Evolutionary conservation across 768 basidiomycete genomes (phyloP).

Genomic region (Lactarius evosmus): DNA sequence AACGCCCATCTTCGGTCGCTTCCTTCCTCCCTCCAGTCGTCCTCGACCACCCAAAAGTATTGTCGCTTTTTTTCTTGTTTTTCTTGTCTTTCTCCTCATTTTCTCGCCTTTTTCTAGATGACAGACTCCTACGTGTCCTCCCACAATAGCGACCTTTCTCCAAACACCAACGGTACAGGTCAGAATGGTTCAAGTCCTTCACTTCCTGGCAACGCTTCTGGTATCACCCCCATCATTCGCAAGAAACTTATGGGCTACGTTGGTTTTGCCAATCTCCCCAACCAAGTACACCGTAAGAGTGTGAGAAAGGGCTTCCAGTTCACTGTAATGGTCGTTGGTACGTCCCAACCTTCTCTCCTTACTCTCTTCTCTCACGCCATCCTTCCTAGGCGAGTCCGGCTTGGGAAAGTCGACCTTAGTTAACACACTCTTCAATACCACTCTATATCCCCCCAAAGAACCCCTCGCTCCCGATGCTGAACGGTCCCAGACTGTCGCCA

Average conservation of each 20-base stretch:
- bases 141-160: slow-evolving; percentile 56
- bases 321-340: slow-evolving; percentile 98
- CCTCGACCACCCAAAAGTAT: slow-evolving; percentile 43
- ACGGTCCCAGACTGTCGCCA: slow-evolving; percentile 88
- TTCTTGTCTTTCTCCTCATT: slow-evolving; percentile 26
- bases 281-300: slow-evolving; percentile 99
- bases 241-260: slow-evolving; percentile 96
- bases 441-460: slow-evolving; percentile 87
- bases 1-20: slow-evolving; percentile 32
- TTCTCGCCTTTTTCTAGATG: slow-evolving; percentile 48
- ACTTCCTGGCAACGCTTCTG: slow-evolving; percentile 36
- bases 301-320: slow-evolving; percentile 99
- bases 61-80: slow-evolving; percentile 29
- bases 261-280: slow-evolving; percentile 96
- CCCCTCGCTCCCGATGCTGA: slow-evolving; percentile 83
- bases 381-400: slow-evolving; percentile 85
- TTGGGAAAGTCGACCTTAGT: slow-evolving; percentile 98
- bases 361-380: slow-evolving; percentile 3
- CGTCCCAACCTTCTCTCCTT: slow-evolving; percentile 40
- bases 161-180: slow-evolving; percentile 54
- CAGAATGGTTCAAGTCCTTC: slow-evolving; percentile 66
- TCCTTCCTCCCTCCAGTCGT: slow-evolving; percentile 49
- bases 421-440: slow-evolving; percentile 98
- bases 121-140: slow-evolving; percentile 71
- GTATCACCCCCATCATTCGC: slow-evolving; percentile 49